Evolutionary conservation across 2,329 filamentous ascomycete species (phyloP), one percentile per base, ranked within the genome.

Genomic region (Orbilia oligospora): DNA sequence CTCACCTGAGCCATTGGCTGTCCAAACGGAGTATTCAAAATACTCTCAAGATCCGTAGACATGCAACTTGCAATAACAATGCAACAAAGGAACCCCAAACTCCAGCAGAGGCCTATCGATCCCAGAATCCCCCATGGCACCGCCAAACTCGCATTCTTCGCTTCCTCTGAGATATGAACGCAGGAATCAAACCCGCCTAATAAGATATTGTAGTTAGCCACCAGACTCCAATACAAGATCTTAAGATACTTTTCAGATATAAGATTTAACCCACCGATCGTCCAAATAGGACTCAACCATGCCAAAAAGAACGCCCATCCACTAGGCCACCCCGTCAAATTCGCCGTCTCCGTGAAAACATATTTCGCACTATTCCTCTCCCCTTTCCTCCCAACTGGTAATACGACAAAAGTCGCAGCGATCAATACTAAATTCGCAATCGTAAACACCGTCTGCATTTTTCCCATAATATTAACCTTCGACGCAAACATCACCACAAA

Each of bases 211-310:
- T n/a, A n/a, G n/a, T n/a, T n/a, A n/a, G n/a, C 33, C 16, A 16
- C n/a, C 12, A 9, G 20, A 22, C 27, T 30, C 27, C 27, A 30
- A 30, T 3, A 30, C 6, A 30, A 6, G 27, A 30, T 30, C 6
- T 30, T 30, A 30, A n/a, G n/a, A n/a, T n/a, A 27, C 6, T 5
- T 16, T 5, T 22, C 30, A 16, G n/a, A 53, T 16, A 53, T 6
- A 1, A 61, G 55, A 61, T 41, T 20, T 22, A 41, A 22, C 53
- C 9, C 33, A 61, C 85, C 85, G 36, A 88, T 88, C 0, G 88
- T 89, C 89, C 89, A 91, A 76, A 91, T 90, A 0, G 89, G 89
- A 41, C 85, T 86, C 22, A 91, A 84, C 88, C 89, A 90, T 0
- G 88, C 84, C 1, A 90, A 83, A 84, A 91, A 89, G 80, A 90